phyloP scores from a whole-genome alignment of 345 rosid genomes.

The Iberis pinnata region DNA sequence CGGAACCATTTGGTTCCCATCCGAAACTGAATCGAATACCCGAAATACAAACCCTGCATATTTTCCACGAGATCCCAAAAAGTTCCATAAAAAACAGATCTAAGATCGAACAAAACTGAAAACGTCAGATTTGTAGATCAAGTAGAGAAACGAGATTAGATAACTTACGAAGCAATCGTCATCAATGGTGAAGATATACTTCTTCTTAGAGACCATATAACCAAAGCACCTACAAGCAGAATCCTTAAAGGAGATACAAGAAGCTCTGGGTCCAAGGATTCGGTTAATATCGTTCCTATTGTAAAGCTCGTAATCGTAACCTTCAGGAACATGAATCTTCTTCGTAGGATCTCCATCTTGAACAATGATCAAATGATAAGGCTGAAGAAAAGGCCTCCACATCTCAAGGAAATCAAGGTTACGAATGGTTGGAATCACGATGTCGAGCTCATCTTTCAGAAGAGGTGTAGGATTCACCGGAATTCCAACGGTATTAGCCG shows the following conservation, averaged over 20 bases:
- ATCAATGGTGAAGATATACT: constrained; percentile 91
- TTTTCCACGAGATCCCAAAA: no score
- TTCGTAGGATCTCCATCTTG: constrained; percentile 94
- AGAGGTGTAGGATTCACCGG: constrained; percentile 34
- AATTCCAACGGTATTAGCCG: constrained; percentile 40
- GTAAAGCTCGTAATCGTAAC: constrained; percentile 85
- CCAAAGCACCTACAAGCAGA: constrained; percentile 99
- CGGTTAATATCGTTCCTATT: constrained; percentile 84
- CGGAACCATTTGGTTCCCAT: no score
- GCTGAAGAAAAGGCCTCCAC: constrained; percentile 98
- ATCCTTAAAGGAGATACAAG: constrained; percentile 94
- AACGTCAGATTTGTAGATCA: no score
- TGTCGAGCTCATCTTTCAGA: constrained; percentile 83
- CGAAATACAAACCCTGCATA: no score
- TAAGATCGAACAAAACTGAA: no score
- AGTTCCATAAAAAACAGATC: neutral
- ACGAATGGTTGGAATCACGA: constrained; percentile 87
- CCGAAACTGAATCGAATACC: no score
- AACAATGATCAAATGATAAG: constrained; percentile 89
- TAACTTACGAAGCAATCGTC: constrained; percentile 91
- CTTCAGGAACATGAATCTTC: constrained; percentile 75
- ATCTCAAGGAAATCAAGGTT: constrained; percentile 93
- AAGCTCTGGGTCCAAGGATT: constrained; percentile 87
- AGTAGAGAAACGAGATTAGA: no score
- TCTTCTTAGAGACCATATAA: constrained; percentile 96